phyloP scores from a whole-genome alignment of 495 filamentous ascomycete species.

The Podospora bellae-mahoneyi region DNA sequence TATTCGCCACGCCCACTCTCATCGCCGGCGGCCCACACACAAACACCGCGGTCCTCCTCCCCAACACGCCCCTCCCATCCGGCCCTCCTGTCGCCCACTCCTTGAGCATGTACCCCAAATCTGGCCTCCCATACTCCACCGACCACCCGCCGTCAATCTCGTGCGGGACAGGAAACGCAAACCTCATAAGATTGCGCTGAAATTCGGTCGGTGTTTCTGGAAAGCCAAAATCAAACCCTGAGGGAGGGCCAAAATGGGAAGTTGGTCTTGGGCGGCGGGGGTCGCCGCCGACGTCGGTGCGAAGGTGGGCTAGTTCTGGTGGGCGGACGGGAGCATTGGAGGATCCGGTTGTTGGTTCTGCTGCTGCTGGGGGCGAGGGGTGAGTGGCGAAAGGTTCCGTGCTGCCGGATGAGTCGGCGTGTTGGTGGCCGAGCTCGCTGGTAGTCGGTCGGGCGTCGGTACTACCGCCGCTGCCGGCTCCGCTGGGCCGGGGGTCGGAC shows the following conservation, averaged over 20 bases:
- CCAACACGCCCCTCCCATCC: conserved; percentile 63
- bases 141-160: conserved; percentile 78
- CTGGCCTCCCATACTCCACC: conserved; percentile 89
- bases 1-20: conserved; percentile 79
- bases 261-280: conserved; percentile 34
- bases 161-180: conserved; percentile 67
- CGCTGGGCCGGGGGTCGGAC: conserved; percentile 28
- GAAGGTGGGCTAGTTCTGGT: conserved; percentile 52
- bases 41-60: conserved; percentile 83
- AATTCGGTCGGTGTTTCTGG: conserved; percentile 71
- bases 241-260: conserved; percentile 44
- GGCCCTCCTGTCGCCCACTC: conserved; percentile 64
- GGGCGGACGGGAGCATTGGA: conserved; percentile 29
- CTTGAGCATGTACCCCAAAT: conserved; percentile 77
- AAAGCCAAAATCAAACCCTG: conserved; percentile 72
- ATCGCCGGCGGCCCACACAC: conserved; percentile 87
- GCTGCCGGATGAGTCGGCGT: not conserved
- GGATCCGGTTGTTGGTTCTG: conserved; percentile 3
- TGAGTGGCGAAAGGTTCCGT: not conserved
- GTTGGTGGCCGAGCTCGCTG: conserved; percentile 14
- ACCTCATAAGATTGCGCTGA: conserved; percentile 80
- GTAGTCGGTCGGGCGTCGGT: conserved; percentile 18
- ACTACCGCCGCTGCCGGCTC: conserved; percentile 25
- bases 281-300: conserved; percentile 40
- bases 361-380: conserved; percentile 1